Percentiles rank a stretch among this genome's conserved stretches.
phyloP scores from a whole-genome alignment of 768 basidiomycete species.

The Lentinula sp. region DNA sequence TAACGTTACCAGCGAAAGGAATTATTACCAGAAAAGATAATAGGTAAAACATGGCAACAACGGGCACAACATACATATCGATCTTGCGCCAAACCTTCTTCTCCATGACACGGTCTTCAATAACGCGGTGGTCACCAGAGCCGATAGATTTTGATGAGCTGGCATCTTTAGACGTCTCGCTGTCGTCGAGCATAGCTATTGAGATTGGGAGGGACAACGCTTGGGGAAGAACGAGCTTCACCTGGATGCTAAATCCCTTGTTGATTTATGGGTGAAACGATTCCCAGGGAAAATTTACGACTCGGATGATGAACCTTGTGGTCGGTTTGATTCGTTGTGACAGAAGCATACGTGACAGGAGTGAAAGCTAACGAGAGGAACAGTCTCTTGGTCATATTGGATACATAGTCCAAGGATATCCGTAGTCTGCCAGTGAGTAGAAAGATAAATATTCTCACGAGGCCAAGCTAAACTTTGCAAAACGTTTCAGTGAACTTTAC shows the following conservation, averaged over 20 bases:
- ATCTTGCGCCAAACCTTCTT: slow-evolving; percentile 27
- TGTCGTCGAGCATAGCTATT: not conserved
- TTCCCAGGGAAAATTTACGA: not conserved
- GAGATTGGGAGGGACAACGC: not conserved
- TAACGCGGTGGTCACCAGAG: not conserved
- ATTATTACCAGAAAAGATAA: slow-evolving; percentile 40
- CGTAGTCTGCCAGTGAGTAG: not conserved
- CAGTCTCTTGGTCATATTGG: no score
- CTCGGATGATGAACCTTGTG: not conserved
- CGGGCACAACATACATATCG: slow-evolving; percentile 28
- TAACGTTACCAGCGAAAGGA: not conserved
- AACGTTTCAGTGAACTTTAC: not conserved
- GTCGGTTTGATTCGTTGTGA: not conserved
- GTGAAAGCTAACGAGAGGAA: no score
- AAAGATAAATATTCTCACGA: not conserved
- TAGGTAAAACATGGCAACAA: slow-evolving; percentile 30
- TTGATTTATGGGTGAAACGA: not conserved
- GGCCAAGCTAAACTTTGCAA: not conserved
- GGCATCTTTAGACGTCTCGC: not conserved
- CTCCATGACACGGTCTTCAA: slow-evolving; percentile 13
- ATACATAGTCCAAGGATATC: no score
- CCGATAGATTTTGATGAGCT: not conserved
- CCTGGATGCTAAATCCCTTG: not conserved
- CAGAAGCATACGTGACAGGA: not conserved
- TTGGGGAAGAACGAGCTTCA: not conserved